Conservation (phyloP, 2,329 filamentous ascomycete genomes). For the Aspergillus pseudotamarii region DNA sequence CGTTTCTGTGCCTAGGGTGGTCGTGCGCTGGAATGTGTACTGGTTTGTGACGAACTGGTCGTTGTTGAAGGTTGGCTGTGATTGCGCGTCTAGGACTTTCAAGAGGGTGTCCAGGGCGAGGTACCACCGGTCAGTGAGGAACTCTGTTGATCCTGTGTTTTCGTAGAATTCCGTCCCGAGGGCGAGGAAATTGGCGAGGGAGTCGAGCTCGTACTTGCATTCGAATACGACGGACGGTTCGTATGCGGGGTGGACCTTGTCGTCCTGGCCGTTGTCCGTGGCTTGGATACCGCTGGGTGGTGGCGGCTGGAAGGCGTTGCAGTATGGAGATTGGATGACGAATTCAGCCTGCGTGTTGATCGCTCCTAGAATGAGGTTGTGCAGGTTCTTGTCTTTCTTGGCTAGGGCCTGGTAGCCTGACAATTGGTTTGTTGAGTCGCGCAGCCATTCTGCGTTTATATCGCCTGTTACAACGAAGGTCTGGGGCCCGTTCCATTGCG, state of each 20-base stretch:
- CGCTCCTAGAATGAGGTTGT: conserved; percentile 81
- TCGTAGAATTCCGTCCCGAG: conserved; percentile 85
- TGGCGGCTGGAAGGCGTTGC: conserved; percentile 97
- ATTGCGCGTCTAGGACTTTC: conserved; percentile 74
- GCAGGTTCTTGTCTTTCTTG: conserved; percentile 76
- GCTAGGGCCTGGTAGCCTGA: conserved; percentile 85
- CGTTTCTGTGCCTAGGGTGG: conserved; percentile 85
- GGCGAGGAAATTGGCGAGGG: conserved; percentile 85
- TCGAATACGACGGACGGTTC: conserved; percentile 87
- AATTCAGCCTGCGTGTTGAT: conserved; percentile 97
- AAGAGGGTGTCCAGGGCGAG: conserved; percentile 75
- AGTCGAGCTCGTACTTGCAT: conserved; percentile 99
- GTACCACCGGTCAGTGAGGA: conserved; percentile 78
- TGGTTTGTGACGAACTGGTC: conserved; percentile 69
- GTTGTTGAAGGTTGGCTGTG: conserved; percentile 77
- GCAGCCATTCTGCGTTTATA: conserved; percentile 90
- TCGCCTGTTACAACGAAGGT: conserved; percentile 93
- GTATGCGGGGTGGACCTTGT: conserved; percentile 82
- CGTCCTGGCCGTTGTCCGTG: conserved; percentile 77
- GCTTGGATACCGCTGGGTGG: conserved; percentile 74
- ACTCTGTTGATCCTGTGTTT: conserved; percentile 75
- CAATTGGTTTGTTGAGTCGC: conserved; percentile 91
- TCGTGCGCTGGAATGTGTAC: conserved; percentile 85
- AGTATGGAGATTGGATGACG: conserved; percentile 92
- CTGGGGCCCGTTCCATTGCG: conserved; percentile 79